Percentiles rank a stretch among this genome's conserved stretches.
Evolutionary conservation across 2,329 filamentous ascomycete genomes (phyloP).

Genomic region (Diaporthe sp.): DNA sequence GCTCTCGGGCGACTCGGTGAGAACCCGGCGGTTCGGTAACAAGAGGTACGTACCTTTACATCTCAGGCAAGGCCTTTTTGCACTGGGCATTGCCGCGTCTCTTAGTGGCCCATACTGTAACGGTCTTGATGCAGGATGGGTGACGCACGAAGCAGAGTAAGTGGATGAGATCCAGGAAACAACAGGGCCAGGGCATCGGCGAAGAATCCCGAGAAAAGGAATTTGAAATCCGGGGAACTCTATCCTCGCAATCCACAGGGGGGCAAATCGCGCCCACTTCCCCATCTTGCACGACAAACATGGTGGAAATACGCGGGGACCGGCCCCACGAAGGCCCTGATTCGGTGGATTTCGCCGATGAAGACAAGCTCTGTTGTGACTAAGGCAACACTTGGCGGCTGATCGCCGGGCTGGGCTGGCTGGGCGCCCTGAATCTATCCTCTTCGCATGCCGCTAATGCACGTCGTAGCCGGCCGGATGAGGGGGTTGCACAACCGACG

Average conservation of each 20-base stretch:
- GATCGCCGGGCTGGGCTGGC: background rate
- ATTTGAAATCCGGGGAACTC: background rate
- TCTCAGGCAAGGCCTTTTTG: slow-evolving; percentile 12
- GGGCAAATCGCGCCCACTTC: background rate
- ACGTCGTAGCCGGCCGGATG: background rate
- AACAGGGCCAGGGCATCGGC: background rate
- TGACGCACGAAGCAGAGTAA: background rate
- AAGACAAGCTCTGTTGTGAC: background rate
- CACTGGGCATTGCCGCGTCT: slow-evolving; percentile 23
- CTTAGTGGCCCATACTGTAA: background rate
- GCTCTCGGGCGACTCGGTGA: background rate
- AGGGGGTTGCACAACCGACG: slow-evolving; percentile 4
- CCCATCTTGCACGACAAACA: background rate
- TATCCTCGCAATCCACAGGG: background rate
- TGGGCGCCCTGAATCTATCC: background rate
- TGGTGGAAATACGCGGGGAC: background rate
- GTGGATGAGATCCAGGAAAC: background rate
- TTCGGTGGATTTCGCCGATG: background rate
- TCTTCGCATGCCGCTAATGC: slow-evolving; percentile 16
- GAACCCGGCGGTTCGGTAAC: background rate
- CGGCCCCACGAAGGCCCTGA: background rate
- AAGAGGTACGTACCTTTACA: slow-evolving; percentile 16
- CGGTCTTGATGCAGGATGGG: background rate
- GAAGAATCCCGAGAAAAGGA: slow-evolving; percentile 16
- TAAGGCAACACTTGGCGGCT: background rate